phyloP scores from a whole-genome alignment of 352 stramenopile species.

The Phytophthora gonapodyides region DNA sequence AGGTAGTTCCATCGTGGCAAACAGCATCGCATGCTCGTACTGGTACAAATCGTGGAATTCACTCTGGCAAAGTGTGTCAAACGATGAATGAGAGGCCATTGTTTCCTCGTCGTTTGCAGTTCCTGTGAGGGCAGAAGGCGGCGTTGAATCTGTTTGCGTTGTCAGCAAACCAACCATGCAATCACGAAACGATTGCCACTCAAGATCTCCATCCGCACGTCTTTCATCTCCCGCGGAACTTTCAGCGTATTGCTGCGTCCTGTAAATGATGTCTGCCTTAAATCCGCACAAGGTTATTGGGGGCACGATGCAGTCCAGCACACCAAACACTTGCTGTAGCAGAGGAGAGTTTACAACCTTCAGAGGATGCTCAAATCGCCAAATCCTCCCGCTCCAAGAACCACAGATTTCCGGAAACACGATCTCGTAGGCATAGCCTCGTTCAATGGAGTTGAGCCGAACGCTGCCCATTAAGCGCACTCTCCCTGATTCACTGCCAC shows the following conservation, averaged over 20 bases:
- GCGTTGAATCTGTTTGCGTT: conserved; percentile 1
- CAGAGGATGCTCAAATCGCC: conserved; percentile 51
- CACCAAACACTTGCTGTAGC: conserved; percentile 39
- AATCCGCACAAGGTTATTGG: conserved; percentile 14
- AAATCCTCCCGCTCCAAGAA: conserved; percentile 31
- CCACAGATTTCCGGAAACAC: conserved; percentile 21
- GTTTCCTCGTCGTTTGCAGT: conserved; percentile 3
- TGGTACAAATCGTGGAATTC: conserved; percentile 53
- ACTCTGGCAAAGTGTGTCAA: conserved; percentile 47
- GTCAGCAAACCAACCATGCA: conserved; percentile 20
- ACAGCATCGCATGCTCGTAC: conserved; percentile 47
- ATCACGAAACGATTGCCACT: conserved; percentile 41
- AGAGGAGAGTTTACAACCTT: conserved; percentile 36
- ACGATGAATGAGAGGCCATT: conserved; percentile 24
- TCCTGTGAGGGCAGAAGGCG: not conserved
- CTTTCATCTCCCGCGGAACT: conserved; percentile 3
- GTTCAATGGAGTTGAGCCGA: conserved; percentile 36
- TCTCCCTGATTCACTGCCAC: conserved; percentile 3
- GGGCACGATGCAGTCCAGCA: conserved; percentile 39
- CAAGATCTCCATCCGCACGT: conserved; percentile 13
- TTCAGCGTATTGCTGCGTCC: conserved; percentile 25
- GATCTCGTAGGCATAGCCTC: conserved; percentile 38
- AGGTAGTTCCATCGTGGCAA: conserved; percentile 42
- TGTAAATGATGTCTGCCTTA: conserved; percentile 29
- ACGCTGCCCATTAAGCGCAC: conserved; percentile 19